Conservation (phyloP, 306 rosid genomes). For the Lupinus albus region DNA sequence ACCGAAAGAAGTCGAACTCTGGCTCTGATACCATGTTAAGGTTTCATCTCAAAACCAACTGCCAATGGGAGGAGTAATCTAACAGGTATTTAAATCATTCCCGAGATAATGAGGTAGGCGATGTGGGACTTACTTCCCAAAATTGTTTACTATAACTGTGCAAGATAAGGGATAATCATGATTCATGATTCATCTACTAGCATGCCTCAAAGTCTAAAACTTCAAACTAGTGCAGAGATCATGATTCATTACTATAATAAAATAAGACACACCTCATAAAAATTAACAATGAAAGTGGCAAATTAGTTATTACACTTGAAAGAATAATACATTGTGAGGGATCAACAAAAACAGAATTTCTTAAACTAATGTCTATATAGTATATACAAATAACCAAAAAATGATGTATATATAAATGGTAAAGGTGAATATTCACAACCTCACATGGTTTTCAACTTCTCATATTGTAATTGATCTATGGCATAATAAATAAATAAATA, state of each 20-base stretch:
- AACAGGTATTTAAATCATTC: too few relatives aligned
- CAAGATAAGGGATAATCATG: neutral
- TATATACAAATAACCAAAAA: neutral
- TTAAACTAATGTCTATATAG: neutral
- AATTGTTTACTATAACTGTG: neutral
- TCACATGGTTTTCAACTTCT: neutral
- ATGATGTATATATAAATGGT: too few relatives aligned
- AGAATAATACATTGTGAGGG: neutral
- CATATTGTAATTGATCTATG: conserved; percentile 16
- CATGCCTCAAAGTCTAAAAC: neutral
- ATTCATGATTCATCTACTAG: too few relatives aligned
- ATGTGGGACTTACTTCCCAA: too few relatives aligned
- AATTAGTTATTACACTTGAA: neutral
- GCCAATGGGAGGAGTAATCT: too few relatives aligned
- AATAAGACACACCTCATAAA: neutral
- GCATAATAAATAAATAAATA: conserved; percentile 33
- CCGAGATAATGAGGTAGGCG: too few relatives aligned
- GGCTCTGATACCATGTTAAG: too few relatives aligned
- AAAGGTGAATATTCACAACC: neutral
- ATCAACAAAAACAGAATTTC: conserved; percentile 3
- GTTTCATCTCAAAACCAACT: too few relatives aligned
- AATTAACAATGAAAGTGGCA: neutral
- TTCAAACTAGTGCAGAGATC: neutral
- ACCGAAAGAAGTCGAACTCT: too few relatives aligned
- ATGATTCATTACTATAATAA: neutral